Conservation (phyloP, 768 basidiomycete species). For the Tylopilus sp. region DNA sequence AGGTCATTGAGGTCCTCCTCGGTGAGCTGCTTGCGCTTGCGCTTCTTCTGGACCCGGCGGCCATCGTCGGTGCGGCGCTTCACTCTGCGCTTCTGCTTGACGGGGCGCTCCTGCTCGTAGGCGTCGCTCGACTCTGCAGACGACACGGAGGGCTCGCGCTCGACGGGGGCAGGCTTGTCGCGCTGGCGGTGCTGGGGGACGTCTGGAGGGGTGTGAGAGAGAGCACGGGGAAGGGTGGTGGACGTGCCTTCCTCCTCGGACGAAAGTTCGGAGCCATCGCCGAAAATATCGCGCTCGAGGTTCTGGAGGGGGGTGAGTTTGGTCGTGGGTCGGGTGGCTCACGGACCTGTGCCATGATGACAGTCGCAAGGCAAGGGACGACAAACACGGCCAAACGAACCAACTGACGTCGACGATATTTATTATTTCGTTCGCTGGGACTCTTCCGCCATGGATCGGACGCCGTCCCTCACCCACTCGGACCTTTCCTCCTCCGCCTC, state of each 20-base stretch:
- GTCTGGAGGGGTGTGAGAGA: constrained; percentile 31
- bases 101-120: constrained; percentile 40
- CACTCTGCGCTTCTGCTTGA: constrained; percentile 23
- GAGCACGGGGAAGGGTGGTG: neutral
- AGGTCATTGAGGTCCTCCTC: constrained; percentile 67
- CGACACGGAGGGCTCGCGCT: constrained; percentile 35
- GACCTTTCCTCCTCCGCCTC: constrained; percentile 25
- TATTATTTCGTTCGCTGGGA: too few relatives aligned
- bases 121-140: constrained; percentile 50
- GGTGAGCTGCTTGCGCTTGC: constrained; percentile 57
- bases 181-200: constrained; percentile 42
- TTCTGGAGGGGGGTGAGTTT: constrained; percentile 30
- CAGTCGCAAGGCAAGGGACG: neutral
- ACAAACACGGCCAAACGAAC: constrained; percentile 15
- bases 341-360: constrained; percentile 16
- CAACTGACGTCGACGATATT: neutral
- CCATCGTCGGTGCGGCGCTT: constrained; percentile 41
- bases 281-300: constrained; percentile 74
- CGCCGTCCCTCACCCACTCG: constrained; percentile 29
- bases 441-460: constrained; percentile 25
- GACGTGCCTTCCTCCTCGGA: constrained; percentile 58
- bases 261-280: constrained; percentile 82
- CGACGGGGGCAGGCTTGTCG: constrained; percentile 27
- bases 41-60: constrained; percentile 44
- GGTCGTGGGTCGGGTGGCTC: neutral